A percentile compares a stretch with the other conserved stretches of the same genome.
These are phyloP conservation scores for Penicillium frequentans DNA, from an alignment of 2,329 filamentous ascomycete species.

Conservation along the genomic window DNA sequence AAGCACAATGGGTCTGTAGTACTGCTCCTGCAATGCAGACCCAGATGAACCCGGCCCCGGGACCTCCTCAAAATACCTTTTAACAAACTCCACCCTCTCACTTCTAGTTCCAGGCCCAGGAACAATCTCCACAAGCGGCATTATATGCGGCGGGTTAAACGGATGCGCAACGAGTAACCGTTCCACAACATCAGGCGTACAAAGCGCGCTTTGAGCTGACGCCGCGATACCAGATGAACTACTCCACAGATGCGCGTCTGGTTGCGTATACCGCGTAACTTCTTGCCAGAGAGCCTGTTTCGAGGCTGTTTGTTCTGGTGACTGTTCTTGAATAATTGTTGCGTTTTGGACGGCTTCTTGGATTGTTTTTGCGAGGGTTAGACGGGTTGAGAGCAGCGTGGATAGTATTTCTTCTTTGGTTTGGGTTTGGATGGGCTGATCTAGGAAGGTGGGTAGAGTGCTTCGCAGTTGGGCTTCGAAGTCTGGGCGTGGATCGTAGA, in stretches of 20 bases:
- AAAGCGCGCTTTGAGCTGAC: slow-evolving; percentile 42
- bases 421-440: neutral
- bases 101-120: slow-evolving; percentile 47
- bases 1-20: slow-evolving; percentile 49
- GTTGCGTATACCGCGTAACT: slow-evolving; percentile 48
- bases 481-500: slow-evolving; percentile 54
- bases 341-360: slow-evolving; percentile 47
- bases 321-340: slow-evolving; percentile 60
- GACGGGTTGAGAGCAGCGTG: slow-evolving; percentile 25
- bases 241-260: slow-evolving; percentile 55
- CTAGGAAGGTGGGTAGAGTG: slow-evolving; percentile 47
- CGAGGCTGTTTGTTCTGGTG: slow-evolving; percentile 54
- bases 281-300: slow-evolving; percentile 55
- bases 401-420: neutral
- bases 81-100: slow-evolving; percentile 27
- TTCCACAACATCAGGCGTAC: slow-evolving; percentile 39
- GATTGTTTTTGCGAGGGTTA: slow-evolving; percentile 39
- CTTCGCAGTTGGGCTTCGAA: slow-evolving; percentile 45
- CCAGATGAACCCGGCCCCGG: slow-evolving; percentile 13
- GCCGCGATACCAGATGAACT: slow-evolving; percentile 60
- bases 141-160: slow-evolving; percentile 63
- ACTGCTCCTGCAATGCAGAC: slow-evolving; percentile 3
- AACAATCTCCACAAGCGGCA: slow-evolving; percentile 61
- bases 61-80: slow-evolving; percentile 40
- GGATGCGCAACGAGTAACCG: slow-evolving; percentile 60